Conservation (phyloP, 208 protist genomes). For the Leishmania amazonensis region DNA sequence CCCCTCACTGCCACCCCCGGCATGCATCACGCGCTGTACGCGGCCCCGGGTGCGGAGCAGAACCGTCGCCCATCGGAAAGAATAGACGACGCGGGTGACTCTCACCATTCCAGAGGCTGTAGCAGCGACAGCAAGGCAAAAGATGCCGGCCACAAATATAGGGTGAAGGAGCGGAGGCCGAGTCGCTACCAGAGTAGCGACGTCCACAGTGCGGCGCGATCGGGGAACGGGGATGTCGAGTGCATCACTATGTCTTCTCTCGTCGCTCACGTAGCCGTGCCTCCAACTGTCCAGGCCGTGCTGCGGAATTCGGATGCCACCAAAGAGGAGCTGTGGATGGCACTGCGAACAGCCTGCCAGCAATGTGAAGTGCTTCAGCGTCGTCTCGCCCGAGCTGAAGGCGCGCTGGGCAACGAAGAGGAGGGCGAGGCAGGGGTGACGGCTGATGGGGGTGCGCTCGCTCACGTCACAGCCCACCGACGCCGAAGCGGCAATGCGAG, state of each 20-base stretch:
- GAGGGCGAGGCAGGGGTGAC: neutral
- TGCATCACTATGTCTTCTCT: constrained; percentile 4
- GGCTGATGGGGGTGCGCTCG: neutral
- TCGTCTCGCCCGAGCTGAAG: constrained; percentile 10
- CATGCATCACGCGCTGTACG: neutral
- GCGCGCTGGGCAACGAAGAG: neutral
- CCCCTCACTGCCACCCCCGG: neutral
- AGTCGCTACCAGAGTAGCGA: neutral
- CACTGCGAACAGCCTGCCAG: constrained; percentile 24
- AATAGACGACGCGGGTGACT: neutral
- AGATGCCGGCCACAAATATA: neutral
- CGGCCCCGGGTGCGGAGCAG: neutral
- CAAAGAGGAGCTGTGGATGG: constrained; percentile 24
- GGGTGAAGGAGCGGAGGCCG: neutral
- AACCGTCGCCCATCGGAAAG: neutral
- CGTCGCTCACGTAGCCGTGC: constrained; percentile 15
- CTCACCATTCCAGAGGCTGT: neutral
- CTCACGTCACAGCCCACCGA: neutral
- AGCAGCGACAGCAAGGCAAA: neutral
- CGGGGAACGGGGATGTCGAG: neutral
- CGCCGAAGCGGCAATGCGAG: neutral
- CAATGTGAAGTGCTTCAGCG: constrained; percentile 18
- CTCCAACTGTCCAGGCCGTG: constrained; percentile 17
- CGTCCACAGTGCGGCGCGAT: neutral
- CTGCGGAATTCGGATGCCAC: constrained; percentile 22